phyloP scores from a whole-genome alignment of 2,329 filamentous ascomycete genomes.

The Pseudodiploospora longispora region DNA sequence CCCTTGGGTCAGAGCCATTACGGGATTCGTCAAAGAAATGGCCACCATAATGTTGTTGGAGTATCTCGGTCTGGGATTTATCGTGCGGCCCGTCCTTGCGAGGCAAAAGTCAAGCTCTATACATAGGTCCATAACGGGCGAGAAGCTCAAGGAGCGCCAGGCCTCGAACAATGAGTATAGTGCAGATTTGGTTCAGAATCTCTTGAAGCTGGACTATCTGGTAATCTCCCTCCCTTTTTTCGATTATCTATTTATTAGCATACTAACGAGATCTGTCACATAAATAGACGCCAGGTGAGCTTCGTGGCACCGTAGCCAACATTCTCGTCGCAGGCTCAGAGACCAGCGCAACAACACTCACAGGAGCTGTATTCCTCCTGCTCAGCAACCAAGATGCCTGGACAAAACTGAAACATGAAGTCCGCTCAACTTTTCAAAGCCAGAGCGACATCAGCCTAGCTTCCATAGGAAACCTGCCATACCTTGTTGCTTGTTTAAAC shows the following conservation, averaged over 20 bases:
- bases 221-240: too few species aligned
- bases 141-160: conserved; percentile 2
- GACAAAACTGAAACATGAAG: conserved; percentile 27
- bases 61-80: too few species aligned
- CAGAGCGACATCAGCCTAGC: conserved; percentile 9
- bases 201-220: too few species aligned
- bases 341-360: conserved; percentile 23
- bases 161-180: conserved; percentile 4
- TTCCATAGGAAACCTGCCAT: conserved; percentile 18
- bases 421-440: conserved; percentile 8
- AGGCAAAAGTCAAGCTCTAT: background rate
- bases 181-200: too few species aligned
- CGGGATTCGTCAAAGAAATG: conserved; percentile 4
- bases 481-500: conserved; percentile 41
- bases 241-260: too few species aligned
- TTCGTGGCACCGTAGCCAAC: conserved; percentile 8
- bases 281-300: background rate
- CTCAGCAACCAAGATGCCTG: conserved; percentile 20
- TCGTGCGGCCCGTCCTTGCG: too few species aligned
- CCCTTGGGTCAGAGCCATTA: conserved; percentile 18
- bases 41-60: too few species aligned
- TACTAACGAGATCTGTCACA: too few species aligned
- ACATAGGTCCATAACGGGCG: background rate
- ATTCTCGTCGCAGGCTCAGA: conserved; percentile 22
- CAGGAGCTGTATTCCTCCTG: conserved; percentile 20